These are phyloP conservation scores for Penicillium glabrum DNA, from an alignment of 2,329 filamentous ascomycete genomes.

Conservation along the genomic window DNA sequence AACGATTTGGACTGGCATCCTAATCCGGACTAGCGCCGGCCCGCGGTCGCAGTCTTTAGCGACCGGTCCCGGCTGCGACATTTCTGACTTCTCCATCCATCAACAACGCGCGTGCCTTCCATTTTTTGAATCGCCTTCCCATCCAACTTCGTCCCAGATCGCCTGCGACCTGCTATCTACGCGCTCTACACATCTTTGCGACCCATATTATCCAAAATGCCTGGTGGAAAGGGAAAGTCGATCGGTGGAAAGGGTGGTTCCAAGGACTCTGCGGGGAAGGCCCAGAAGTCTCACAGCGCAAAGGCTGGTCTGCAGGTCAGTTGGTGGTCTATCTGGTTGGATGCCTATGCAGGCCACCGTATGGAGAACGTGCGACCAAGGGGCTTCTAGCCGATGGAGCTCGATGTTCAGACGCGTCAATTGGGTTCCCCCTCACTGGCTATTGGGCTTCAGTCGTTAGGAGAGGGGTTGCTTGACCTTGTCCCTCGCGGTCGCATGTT, in stretches of 20 bases:
- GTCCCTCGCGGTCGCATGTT: slow-evolving; percentile 9
- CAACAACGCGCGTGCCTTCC: slow-evolving; percentile 41
- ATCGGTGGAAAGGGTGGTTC: slow-evolving; percentile 88
- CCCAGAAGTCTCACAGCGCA: slow-evolving; percentile 89
- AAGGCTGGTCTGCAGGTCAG: slow-evolving; percentile 94
- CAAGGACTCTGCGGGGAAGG: slow-evolving; percentile 80
- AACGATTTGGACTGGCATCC: slow-evolving; percentile 21
- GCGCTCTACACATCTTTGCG: slow-evolving; percentile 28
- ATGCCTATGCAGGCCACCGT: neutral
- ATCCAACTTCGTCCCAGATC: slow-evolving; percentile 27
- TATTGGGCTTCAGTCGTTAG: neutral
- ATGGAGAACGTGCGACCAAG: slow-evolving; percentile 5
- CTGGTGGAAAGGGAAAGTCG: slow-evolving; percentile 93
- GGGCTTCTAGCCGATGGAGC: slow-evolving; percentile 1
- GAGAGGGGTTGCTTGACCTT: neutral
- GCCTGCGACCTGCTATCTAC: slow-evolving; percentile 21
- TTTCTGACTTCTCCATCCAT: slow-evolving; percentile 45
- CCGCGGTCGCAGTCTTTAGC: slow-evolving; percentile 31
- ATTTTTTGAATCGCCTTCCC: slow-evolving; percentile 29
- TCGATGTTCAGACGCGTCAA: slow-evolving; percentile 22
- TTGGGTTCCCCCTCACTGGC: slow-evolving; percentile 7
- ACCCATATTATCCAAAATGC: slow-evolving; percentile 51
- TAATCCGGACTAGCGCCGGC: slow-evolving; percentile 37
- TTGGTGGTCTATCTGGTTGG: neutral
- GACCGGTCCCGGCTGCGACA: slow-evolving; percentile 36